Conservation (phyloP, 129 eudicot genomes). For the Erigeron canadensis region DNA sequence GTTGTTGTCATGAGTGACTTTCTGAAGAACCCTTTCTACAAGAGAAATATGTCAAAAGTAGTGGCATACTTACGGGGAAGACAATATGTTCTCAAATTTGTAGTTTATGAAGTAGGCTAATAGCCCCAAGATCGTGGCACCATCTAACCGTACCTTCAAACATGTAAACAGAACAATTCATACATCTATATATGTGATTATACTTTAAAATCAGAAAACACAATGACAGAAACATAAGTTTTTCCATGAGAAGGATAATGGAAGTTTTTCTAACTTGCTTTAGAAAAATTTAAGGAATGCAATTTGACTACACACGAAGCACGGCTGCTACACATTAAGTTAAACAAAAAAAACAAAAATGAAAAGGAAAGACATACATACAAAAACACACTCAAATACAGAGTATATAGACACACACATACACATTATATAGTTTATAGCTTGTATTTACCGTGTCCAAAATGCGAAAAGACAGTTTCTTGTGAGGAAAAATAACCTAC, state of each 20-base stretch:
- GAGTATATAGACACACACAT: background rate
- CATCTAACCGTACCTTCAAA: conserved; percentile 93
- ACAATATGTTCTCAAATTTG: conserved; percentile 73
- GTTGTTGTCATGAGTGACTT: too few species aligned
- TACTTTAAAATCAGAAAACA: background rate
- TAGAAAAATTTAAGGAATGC: background rate
- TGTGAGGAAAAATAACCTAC: conserved; percentile 97
- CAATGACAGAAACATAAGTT: background rate
- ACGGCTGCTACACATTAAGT: background rate
- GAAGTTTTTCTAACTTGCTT: background rate
- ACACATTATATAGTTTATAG: background rate
- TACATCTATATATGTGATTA: background rate
- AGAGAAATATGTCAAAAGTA: conserved; percentile 11
- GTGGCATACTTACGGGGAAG: conserved; percentile 75
- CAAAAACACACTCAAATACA: background rate
- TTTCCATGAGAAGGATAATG: background rate
- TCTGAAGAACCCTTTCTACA: background rate
- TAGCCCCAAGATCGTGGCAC: conserved; percentile 80
- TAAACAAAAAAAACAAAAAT: conserved; percentile 4
- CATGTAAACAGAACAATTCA: conserved; percentile 6
- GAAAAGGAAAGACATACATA: background rate
- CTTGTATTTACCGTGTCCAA: conserved; percentile 76
- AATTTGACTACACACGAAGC: background rate
- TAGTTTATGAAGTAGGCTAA: conserved; percentile 91
- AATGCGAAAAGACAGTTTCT: conserved; percentile 96